These are phyloP conservation scores for Pascua sp. DNA, from an alignment of 1,284 basidiomycete genomes.

Conservation along the genomic window DNA sequence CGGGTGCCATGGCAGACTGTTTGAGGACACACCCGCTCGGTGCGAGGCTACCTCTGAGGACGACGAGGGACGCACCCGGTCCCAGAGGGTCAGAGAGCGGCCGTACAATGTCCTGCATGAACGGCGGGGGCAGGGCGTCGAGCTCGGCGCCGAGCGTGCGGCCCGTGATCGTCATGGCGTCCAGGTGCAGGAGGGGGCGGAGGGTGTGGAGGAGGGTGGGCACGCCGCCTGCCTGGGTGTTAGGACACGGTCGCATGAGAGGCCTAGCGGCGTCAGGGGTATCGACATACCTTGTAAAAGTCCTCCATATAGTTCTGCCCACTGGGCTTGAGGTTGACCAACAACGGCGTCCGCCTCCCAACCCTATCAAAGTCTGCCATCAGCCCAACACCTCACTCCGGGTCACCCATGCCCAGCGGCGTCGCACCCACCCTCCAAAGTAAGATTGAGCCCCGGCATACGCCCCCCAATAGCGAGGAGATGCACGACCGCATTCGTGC, in stretches of 20 bases:
- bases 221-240: constrained; percentile 46
- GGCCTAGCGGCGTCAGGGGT: too few species aligned
- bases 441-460: constrained; percentile 43
- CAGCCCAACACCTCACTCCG: too few species aligned
- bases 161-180: constrained; percentile 44
- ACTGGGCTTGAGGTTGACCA: constrained; percentile 52
- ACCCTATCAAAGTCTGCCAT: constrained; percentile 45
- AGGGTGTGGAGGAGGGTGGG: constrained; percentile 38
- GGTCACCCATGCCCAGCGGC: too few species aligned
- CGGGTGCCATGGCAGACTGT: constrained; percentile 35
- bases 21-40: constrained; percentile 42
- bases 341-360: constrained; percentile 47
- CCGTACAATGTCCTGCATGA: constrained; percentile 39
- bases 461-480: constrained; percentile 52
- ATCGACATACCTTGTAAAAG: constrained; percentile 39
- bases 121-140: constrained; percentile 19
- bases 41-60: constrained; percentile 44
- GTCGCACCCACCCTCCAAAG: constrained; percentile 38
- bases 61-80: constrained; percentile 30
- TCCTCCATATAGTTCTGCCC: constrained; percentile 53
- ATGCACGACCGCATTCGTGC: constrained; percentile 52
- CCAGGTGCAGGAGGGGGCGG: constrained; percentile 32
- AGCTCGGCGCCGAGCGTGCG: constrained; percentile 43
- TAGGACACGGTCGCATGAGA: too few species aligned
- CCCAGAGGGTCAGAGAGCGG: constrained; percentile 35